phyloP scores from a whole-genome alignment of 805 yeast genomes.

The Zygosaccharomyces rouxii region DNA sequence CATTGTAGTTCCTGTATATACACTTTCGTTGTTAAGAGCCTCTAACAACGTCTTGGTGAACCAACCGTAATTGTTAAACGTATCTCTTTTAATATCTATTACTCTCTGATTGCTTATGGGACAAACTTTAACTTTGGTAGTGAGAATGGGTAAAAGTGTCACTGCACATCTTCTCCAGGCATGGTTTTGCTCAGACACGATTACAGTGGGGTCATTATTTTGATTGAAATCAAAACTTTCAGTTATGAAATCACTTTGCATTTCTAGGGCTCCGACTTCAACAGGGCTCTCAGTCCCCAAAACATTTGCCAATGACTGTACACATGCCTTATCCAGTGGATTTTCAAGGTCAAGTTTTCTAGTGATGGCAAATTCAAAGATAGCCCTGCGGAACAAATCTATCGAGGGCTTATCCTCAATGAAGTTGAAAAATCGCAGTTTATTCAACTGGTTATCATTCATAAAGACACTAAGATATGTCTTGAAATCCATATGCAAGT shows the following conservation, averaged over 20 bases:
- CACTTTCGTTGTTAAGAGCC: slow-evolving; percentile 24
- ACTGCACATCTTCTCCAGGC: slow-evolving; percentile 39
- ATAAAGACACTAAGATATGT: slow-evolving; percentile 20
- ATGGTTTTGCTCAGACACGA: slow-evolving; percentile 27
- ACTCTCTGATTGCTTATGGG: slow-evolving; percentile 34
- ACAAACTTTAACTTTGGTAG: slow-evolving; percentile 35
- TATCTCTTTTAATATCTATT: slow-evolving; percentile 28
- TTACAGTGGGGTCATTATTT: slow-evolving; percentile 17
- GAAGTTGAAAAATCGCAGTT: slow-evolving; percentile 23
- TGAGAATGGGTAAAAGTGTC: slow-evolving; percentile 37
- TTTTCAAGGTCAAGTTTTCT: slow-evolving; percentile 19
- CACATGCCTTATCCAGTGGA: slow-evolving; percentile 27
- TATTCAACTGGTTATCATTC: slow-evolving; percentile 18
- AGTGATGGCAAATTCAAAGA: slow-evolving; percentile 26
- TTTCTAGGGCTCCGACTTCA: slow-evolving; percentile 2
- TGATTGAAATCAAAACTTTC: slow-evolving; percentile 25
- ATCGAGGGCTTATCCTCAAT: slow-evolving; percentile 18
- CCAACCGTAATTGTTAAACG: slow-evolving; percentile 34
- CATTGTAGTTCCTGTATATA: slow-evolving; percentile 30
- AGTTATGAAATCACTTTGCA: slow-evolving; percentile 29
- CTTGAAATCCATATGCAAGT: slow-evolving; percentile 18
- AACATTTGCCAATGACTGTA: slow-evolving; percentile 20
- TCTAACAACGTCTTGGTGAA: slow-evolving; percentile 30
- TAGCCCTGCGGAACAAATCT: slow-evolving; percentile 19
- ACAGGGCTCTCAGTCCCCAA: slow-evolving; percentile 13